Percentiles rank a stretch among this genome's conserved stretches.
Evolutionary conservation across 1,284 basidiomycete species (phyloP).

Genomic region (Pseudozyma thailandica): DNA sequence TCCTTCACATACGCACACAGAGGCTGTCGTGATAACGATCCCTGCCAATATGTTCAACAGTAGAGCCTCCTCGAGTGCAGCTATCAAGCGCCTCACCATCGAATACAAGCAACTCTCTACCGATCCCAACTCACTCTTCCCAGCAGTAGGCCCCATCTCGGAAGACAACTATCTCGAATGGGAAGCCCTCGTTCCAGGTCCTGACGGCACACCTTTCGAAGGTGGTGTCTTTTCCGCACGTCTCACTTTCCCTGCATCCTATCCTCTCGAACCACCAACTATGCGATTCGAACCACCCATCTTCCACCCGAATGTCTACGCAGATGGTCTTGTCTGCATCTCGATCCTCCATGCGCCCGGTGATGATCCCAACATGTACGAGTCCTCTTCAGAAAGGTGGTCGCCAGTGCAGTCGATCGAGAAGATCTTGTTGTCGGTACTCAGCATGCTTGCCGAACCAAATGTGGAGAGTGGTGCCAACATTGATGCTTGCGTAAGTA

Average conservation of each 20-base stretch:
- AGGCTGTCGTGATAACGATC: too few relatives aligned
- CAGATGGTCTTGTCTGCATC: slow-evolving; percentile 96
- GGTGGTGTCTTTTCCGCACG: slow-evolving; percentile 94
- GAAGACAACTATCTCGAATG: slow-evolving; percentile 98
- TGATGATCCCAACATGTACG: slow-evolving; percentile 79
- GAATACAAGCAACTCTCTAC: slow-evolving; percentile 67
- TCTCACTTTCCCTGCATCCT: slow-evolving; percentile 76
- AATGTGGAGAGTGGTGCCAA: slow-evolving; percentile 98
- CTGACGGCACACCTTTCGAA: slow-evolving; percentile 97
- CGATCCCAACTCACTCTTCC: slow-evolving; percentile 65
- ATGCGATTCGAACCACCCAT: slow-evolving; percentile 98
- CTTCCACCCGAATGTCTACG: slow-evolving; percentile 96
- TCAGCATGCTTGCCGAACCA: slow-evolving; percentile 99
- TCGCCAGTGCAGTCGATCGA: slow-evolving; percentile 96
- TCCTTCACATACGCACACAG: too few relatives aligned
- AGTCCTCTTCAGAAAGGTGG: slow-evolving; percentile 96
- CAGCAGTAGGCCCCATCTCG: slow-evolving; percentile 78
- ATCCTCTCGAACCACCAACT: slow-evolving; percentile 68
- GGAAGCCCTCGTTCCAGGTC: slow-evolving; percentile 96
- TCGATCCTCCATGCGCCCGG: slow-evolving; percentile 97
- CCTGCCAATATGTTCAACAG: slow-evolving; percentile 49
- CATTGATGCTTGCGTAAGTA: slow-evolving; percentile 76
- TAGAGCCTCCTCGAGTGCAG: slow-evolving; percentile 51
- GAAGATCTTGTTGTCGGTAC: slow-evolving; percentile 88
- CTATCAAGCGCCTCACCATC: slow-evolving; percentile 66